These are phyloP conservation scores for Nicotiana tabacum DNA, from an alignment of 257 asterid genomes.

Conservation along the genomic window DNA sequence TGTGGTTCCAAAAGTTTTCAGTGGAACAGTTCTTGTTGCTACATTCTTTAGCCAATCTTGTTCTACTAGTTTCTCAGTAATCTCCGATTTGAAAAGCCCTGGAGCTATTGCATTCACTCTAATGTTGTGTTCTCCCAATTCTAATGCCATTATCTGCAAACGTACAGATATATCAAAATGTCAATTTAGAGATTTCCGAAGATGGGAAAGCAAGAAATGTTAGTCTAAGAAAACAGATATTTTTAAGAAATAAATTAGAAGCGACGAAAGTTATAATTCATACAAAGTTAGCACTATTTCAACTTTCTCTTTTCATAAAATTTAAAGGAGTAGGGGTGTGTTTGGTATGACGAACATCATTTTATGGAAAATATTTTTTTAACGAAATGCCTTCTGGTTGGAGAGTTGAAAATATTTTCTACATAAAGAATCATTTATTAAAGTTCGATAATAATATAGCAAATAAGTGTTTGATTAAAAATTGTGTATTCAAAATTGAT, in stretches of 20 bases:
- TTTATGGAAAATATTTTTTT: too few relatives aligned
- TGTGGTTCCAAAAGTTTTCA: conserved; percentile 39
- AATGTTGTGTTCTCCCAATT: conserved; percentile 53
- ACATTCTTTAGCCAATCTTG: conserved; percentile 54
- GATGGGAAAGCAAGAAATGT: too few relatives aligned
- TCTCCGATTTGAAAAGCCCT: conserved; percentile 66
- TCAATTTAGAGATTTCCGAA: too few relatives aligned
- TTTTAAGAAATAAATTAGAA: too few relatives aligned
- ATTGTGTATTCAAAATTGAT: neutral
- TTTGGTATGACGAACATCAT: neutral
- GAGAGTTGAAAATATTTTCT: too few relatives aligned
- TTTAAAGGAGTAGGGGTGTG: neutral
- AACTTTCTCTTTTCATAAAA: too few relatives aligned
- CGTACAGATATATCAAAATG: neutral
- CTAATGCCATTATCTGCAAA: conserved; percentile 66
- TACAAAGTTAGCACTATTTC: too few relatives aligned
- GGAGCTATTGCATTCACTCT: conserved; percentile 75
- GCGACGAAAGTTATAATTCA: too few relatives aligned
- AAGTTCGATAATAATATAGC: neutral
- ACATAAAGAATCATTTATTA: too few relatives aligned
- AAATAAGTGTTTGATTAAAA: neutral
- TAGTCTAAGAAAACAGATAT: too few relatives aligned
- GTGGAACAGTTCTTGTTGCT: conserved; percentile 41
- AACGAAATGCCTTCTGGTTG: too few relatives aligned
- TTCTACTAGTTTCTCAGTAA: conserved; percentile 45